A percentile compares a stretch with the other conserved stretches of the same genome.
Evolutionary conservation across 192 early-diverging fungal genomes (phyloP).

Genomic region (Phlyctochytrium bullatum): DNA sequence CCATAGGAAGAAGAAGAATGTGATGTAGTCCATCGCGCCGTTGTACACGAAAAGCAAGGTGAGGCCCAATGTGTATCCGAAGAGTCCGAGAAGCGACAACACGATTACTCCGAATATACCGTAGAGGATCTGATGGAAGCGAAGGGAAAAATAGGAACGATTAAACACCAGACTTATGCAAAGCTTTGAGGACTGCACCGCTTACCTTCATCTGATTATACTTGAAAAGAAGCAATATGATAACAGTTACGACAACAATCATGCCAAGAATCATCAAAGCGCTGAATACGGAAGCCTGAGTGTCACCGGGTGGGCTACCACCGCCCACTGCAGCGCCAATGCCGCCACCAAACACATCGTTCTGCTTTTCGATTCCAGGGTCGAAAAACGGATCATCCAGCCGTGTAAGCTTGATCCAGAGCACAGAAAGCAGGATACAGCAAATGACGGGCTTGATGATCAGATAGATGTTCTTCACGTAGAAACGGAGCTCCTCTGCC

Average conservation of each 20-base stretch:
- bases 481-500: constrained; percentile 70
- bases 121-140: constrained; percentile 53
- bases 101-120: constrained; percentile 76
- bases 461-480: constrained; percentile 74
- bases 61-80: constrained; percentile 64
- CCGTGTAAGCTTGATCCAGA: constrained; percentile 79
- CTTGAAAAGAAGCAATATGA: constrained; percentile 74
- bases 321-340: constrained; percentile 26
- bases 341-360: constrained; percentile 20
- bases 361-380: constrained; percentile 17
- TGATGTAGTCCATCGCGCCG: constrained; percentile 70
- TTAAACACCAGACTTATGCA: not conserved
- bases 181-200: not conserved
- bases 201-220: constrained; percentile 72
- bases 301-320: constrained; percentile 12
- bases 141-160: no score
- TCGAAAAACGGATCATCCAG: constrained; percentile 52
- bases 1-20: constrained; percentile 75
- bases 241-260: constrained; percentile 74
- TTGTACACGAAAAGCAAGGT: constrained; percentile 36
- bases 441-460: constrained; percentile 78
- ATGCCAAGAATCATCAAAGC: constrained; percentile 74
- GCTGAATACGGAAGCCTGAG: constrained; percentile 37
- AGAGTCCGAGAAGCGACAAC: constrained; percentile 65
- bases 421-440: constrained; percentile 73